phyloP scores from a whole-genome alignment of 768 basidiomycete genomes.

The Lyophyllum decastes region DNA sequence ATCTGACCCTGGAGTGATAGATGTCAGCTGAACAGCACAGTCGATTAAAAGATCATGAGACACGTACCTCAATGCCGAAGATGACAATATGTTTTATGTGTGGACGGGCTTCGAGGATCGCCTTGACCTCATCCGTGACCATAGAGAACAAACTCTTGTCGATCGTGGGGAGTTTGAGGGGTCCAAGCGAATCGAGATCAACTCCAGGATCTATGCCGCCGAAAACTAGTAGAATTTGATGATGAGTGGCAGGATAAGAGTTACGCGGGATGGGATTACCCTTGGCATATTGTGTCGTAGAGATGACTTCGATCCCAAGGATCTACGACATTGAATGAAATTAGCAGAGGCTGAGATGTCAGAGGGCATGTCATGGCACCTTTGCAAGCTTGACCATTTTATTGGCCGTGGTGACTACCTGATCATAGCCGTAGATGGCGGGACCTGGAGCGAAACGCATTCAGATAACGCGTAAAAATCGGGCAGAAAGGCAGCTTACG shows the following conservation, averaged over 20 bases:
- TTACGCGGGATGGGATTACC: conserved; percentile 40
- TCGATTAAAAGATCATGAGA: background rate
- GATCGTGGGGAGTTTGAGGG: conserved; percentile 57
- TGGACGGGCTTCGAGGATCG: conserved; percentile 47
- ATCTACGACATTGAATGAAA: conserved; percentile 36
- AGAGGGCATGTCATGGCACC: conserved; percentile 32
- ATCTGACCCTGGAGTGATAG: conserved; percentile 69
- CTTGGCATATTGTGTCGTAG: conserved; percentile 83
- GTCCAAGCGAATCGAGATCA: conserved; percentile 50
- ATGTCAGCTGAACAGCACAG: background rate
- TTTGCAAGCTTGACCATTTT: conserved; percentile 81
- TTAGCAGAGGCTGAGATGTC: background rate
- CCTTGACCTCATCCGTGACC: conserved; percentile 67
- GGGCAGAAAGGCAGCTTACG: conserved; percentile 41
- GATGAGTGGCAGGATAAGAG: background rate
- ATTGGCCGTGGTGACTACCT: conserved; percentile 65
- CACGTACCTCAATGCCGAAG: conserved; percentile 81
- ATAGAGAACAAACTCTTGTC: conserved; percentile 87
- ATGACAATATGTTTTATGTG: conserved; percentile 64
- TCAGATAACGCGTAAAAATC: conserved; percentile 1
- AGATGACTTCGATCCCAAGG: conserved; percentile 70
- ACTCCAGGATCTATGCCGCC: conserved; percentile 68
- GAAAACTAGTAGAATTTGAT: conserved; percentile 51
- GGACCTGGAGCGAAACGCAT: conserved; percentile 21
- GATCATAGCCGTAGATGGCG: conserved; percentile 70